Base-by-base conservation (phyloP, 495 filamentous ascomycete genomes). In the Neurospora sp. region DNA sequence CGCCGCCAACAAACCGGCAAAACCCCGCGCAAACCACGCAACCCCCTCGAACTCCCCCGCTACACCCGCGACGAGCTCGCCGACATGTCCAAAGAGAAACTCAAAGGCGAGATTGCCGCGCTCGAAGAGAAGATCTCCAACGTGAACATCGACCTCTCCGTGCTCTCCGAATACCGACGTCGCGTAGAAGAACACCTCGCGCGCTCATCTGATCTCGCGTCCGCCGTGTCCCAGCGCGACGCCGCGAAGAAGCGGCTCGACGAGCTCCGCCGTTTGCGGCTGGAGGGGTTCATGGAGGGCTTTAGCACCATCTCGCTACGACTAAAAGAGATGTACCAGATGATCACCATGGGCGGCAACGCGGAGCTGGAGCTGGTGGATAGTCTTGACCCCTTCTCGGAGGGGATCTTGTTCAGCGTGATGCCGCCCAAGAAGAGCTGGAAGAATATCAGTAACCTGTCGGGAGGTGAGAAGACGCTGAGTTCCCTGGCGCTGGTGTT, bases 331-430 rank as follows among this genome's bases (percentile, higher is more conserved):
- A 99, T 99, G 96, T 99, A 99, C 83, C 96, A 98, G 82, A 98
- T 99, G 96, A 99, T 99, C 82, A 99, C 96, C 38, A 99, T 99
- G 96, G 96, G 96, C 73, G 96, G 96, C 53, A 99, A 99, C 77
- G 96, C 96, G 8, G 96, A 98, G 85, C 86, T 99, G 16, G 96
- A 99, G 80, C 89, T 99, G 38, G 96, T 99, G 27, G 96, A 99
- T 81, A 93, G 90, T 1, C 84, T 99, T 4, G 96, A 99, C 81
- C 96, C 96, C 4, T 99, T 99, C 85, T 93, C 92, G 6, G 96
- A 99, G 79, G 96, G 96, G 8, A 98, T 99, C 72, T 81, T 98
- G 42, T 99, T 99, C 82, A 93, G 89, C 69, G 96, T 99, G 71
- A 99, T 99, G 96, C 96, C 96, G 44, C 96, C 96, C 40, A 99